These are phyloP conservation scores for Trichoderma brevicompactum DNA, from an alignment of 2,329 filamentous ascomycete genomes.

Conservation along the genomic window DNA sequence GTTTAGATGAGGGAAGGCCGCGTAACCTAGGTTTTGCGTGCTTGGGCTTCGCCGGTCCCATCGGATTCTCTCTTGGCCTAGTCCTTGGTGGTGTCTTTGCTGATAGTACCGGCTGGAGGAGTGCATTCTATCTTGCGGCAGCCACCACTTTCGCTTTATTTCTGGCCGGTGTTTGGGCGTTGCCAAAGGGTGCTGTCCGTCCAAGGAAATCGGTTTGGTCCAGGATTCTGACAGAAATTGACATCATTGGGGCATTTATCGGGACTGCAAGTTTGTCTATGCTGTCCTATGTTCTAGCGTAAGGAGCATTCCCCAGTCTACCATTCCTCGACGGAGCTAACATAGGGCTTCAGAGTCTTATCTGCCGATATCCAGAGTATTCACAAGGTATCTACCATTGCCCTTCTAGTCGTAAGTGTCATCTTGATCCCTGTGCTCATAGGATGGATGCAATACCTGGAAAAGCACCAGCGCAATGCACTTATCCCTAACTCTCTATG, in stretches of 20 bases:
- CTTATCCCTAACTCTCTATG: constrained; percentile 67
- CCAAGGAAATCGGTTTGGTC: constrained; percentile 31
- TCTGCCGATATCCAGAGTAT: constrained; percentile 48
- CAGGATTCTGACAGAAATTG: constrained; percentile 44
- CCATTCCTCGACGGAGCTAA: background rate
- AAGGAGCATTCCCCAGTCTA: constrained; percentile 35
- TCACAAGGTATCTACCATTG: constrained; percentile 49
- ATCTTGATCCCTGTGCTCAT: constrained; percentile 54
- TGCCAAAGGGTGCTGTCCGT: constrained; percentile 39
- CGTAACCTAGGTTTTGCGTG: constrained; percentile 50
- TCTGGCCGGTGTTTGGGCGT: constrained; percentile 42
- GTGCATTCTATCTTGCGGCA: constrained; percentile 50
- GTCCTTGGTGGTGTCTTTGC: constrained; percentile 55
- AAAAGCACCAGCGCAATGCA: constrained; percentile 51
- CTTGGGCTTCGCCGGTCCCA: constrained; percentile 50
- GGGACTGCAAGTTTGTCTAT: constrained; percentile 52
- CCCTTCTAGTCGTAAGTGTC: constrained; percentile 50
- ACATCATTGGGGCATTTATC: constrained; percentile 58
- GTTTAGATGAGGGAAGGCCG: constrained; percentile 39
- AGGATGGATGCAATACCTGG: constrained; percentile 57
- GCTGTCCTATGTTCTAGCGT: constrained; percentile 60
- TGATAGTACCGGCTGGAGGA: constrained; percentile 53
- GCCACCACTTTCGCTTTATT: constrained; percentile 44
- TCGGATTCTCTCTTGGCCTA: constrained; percentile 57
- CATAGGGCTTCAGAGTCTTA: constrained; percentile 31